Percentiles rank a stretch among this genome's conserved stretches.
phyloP scores from a whole-genome alignment of 148 eudicot genomes.

The Polygonum maritimum region DNA sequence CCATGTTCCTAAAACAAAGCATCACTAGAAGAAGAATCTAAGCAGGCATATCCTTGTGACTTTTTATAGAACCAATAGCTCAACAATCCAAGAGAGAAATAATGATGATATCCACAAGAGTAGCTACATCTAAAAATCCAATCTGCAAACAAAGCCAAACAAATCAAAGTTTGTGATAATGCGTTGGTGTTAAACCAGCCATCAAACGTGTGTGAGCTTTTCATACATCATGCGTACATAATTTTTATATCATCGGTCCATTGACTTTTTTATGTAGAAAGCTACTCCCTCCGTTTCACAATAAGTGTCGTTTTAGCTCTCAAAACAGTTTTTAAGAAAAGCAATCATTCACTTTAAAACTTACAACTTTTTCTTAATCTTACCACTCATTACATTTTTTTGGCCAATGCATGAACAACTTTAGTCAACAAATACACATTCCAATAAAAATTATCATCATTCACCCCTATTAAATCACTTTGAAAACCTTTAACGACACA shows the following conservation, averaged over 20 bases:
- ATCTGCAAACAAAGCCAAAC: conserved; percentile 1
- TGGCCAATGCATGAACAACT: too few species aligned
- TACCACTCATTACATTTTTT: too few species aligned
- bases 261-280: background rate
- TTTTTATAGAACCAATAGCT: background rate
- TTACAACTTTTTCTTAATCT: too few species aligned
- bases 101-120: background rate
- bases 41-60: background rate
- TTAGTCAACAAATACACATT: too few species aligned
- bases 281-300: too few species aligned
- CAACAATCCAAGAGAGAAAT: conserved; percentile 1
- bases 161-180: conserved; percentile 6
- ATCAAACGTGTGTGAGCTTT: background rate
- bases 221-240: background rate
- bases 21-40: background rate
- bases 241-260: background rate
- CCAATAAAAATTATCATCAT: too few species aligned
- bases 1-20: background rate
- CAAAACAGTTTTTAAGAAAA: too few species aligned
- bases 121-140: background rate
- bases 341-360: too few species aligned
- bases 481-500: too few species aligned
- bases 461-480: too few species aligned
- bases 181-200: background rate
- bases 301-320: too few species aligned